Conservation (phyloP, 805 yeast genomes). For the Pichia phayaonensis region DNA sequence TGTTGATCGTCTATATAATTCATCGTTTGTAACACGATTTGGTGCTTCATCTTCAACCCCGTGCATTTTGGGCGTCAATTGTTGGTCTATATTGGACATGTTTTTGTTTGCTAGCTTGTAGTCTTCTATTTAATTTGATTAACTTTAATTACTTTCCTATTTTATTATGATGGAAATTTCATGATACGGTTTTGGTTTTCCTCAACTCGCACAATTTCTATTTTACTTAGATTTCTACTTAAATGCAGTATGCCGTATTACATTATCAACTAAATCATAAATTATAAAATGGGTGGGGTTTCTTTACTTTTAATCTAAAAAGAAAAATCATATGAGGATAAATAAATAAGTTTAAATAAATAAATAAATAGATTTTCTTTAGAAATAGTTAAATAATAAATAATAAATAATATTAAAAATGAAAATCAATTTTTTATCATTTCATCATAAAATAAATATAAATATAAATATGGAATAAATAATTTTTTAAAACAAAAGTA, state of each 20-base stretch:
- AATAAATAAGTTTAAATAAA: background rate
- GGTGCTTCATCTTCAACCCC: conserved; percentile 7
- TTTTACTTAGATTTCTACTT: too few relatives aligned
- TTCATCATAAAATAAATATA: conserved; percentile 18
- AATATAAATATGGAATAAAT: conserved; percentile 15
- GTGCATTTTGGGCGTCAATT: conserved; percentile 6
- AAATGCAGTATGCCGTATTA: too few relatives aligned
- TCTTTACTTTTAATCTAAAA: background rate
- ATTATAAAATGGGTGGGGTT: background rate
- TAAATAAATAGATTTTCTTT: background rate
- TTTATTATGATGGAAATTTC: too few relatives aligned
- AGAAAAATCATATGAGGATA: background rate
- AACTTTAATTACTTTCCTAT: too few relatives aligned
- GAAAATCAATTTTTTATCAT: conserved; percentile 12
- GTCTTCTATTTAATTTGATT: too few relatives aligned
- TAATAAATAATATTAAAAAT: background rate
- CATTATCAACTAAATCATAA: too few relatives aligned
- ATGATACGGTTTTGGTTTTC: too few relatives aligned
- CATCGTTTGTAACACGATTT: conserved; percentile 61
- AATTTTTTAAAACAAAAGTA: conserved; percentile 7
- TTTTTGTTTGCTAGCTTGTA: too few relatives aligned
- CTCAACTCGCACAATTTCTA: too few relatives aligned
- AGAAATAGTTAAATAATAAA: background rate
- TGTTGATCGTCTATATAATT: conserved; percentile 76
- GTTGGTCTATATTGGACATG: background rate